Conservation (phyloP, 108 stramenopile genomes). For the Skeletonema grethae region DNA sequence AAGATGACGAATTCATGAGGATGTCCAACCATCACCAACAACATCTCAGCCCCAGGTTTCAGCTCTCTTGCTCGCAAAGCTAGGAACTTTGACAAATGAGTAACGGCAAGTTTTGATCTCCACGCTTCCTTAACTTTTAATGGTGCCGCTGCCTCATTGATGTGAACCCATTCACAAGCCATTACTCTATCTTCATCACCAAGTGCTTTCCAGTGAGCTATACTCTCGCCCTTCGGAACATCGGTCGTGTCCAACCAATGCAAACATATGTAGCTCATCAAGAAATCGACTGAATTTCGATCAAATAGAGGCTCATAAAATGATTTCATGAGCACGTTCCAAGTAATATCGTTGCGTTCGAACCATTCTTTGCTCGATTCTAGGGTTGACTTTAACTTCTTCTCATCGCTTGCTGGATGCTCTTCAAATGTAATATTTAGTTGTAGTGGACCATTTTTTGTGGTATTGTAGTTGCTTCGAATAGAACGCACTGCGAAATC, state of each 20-base stretch:
- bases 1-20: conserved; percentile 24
- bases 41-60: conserved; percentile 36
- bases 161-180: conserved; percentile 3
- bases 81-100: conserved; percentile 39
- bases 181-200: conserved; percentile 3
- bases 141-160: conserved; percentile 34
- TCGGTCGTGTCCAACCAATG: conserved; percentile 44
- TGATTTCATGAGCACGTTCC: conserved; percentile 25
- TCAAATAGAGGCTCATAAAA: conserved; percentile 42
- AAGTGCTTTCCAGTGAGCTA: conserved; percentile 31
- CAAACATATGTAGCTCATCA: conserved; percentile 39
- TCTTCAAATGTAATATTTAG: conserved; percentile 43
- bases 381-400: conserved; percentile 14
- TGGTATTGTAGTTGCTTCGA: background rate
- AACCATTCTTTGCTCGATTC: conserved; percentile 11
- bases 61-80: conserved; percentile 35
- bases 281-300: conserved; percentile 28
- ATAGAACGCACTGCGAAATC: conserved; percentile 17
- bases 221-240: conserved; percentile 5
- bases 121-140: conserved; percentile 16
- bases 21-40: conserved; percentile 45
- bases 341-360: conserved; percentile 9
- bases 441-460: background rate
- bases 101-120: conserved; percentile 30
- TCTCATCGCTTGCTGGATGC: conserved; percentile 34